A percentile compares a stretch with the other conserved stretches of the same genome.
These are phyloP conservation scores for Graphilbum sp. DNA, from an alignment of 2,329 filamentous ascomycete species.

Conservation along the genomic window DNA sequence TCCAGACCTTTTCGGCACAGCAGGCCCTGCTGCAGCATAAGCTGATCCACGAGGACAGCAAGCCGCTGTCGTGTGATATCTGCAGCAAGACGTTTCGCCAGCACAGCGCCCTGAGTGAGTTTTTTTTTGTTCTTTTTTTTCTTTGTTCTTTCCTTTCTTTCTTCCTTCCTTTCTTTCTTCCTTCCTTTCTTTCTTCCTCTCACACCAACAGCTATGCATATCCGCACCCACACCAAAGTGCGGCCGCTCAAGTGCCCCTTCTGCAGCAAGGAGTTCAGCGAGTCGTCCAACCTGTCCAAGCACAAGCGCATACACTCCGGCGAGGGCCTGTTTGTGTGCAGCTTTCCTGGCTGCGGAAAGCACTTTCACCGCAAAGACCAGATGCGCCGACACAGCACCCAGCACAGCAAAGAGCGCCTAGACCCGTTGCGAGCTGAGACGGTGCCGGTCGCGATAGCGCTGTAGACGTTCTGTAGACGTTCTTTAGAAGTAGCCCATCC, in stretches of 20 bases:
- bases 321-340: slow-evolving; percentile 33
- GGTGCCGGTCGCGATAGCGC: no score
- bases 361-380: slow-evolving; percentile 45
- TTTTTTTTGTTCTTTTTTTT: neutral
- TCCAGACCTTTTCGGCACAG: slow-evolving; percentile 44
- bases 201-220: slow-evolving; percentile 43
- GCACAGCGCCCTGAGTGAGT: slow-evolving; percentile 48
- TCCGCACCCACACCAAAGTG: slow-evolving; percentile 46
- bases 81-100: slow-evolving; percentile 48
- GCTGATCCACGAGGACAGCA: slow-evolving; percentile 49
- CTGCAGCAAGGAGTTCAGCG: slow-evolving; percentile 43
- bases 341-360: slow-evolving; percentile 30
- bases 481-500: no score
- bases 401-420: slow-evolving; percentile 13
- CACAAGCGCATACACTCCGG: slow-evolving; percentile 45
- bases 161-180: neutral
- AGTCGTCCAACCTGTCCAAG: slow-evolving; percentile 51
- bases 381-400: slow-evolving; percentile 35
- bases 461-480: no score
- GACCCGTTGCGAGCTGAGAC: no score
- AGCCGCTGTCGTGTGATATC: slow-evolving; percentile 41
- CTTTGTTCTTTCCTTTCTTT: neutral
- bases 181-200: neutral
- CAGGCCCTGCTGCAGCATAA: slow-evolving; percentile 53
- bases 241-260: slow-evolving; percentile 44